A percentile compares a stretch with the other conserved stretches of the same genome.
Evolutionary conservation across 2,329 filamentous ascomycete species (phyloP).

Genomic region (Neofusicoccum sp.): DNA sequence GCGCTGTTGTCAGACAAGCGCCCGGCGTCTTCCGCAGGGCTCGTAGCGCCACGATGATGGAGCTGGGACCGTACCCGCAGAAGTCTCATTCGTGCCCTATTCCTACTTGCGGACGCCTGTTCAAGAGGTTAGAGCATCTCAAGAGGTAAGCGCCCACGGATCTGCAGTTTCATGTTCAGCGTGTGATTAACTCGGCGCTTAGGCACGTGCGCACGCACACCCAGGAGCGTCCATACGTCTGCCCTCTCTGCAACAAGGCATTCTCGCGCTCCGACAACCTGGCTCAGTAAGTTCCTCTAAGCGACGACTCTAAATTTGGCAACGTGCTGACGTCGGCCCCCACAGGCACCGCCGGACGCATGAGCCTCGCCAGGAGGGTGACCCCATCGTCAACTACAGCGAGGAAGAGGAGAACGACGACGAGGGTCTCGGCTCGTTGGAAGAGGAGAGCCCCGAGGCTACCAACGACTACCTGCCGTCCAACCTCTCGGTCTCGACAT

Average conservation of each 20-base stretch:
- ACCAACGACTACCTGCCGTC: constrained; percentile 60
- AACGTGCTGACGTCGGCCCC: constrained; percentile 4
- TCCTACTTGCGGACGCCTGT: constrained; percentile 91
- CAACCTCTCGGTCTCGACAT: constrained; percentile 30
- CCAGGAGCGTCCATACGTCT: constrained; percentile 97
- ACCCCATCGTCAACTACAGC: constrained; percentile 64
- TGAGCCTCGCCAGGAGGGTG: constrained; percentile 66
- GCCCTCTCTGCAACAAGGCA: constrained; percentile 96
- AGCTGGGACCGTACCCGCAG: constrained; percentile 91
- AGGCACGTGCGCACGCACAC: constrained; percentile 99
- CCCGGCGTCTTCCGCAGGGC: constrained; percentile 83
- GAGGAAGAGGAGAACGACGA: constrained; percentile 89
- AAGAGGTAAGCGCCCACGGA: constrained; percentile 75
- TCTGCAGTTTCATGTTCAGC: constrained; percentile 17
- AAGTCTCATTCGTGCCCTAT: constrained; percentile 99
- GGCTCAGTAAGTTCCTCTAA: constrained; percentile 71
- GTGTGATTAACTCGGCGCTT: constrained; percentile 37
- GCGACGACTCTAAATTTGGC: constrained; percentile 13
- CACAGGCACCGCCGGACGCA: constrained; percentile 72
- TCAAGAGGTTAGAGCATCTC: constrained; percentile 98
- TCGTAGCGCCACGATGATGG: constrained; percentile 92
- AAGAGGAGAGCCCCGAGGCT: constrained; percentile 75
- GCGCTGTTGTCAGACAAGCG: constrained; percentile 58
- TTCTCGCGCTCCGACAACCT: constrained; percentile 99
- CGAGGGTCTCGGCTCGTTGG: constrained; percentile 76